phyloP scores from a whole-genome alignment of 192 early-diverging fungal species.

The Phycomyces nitens region DNA sequence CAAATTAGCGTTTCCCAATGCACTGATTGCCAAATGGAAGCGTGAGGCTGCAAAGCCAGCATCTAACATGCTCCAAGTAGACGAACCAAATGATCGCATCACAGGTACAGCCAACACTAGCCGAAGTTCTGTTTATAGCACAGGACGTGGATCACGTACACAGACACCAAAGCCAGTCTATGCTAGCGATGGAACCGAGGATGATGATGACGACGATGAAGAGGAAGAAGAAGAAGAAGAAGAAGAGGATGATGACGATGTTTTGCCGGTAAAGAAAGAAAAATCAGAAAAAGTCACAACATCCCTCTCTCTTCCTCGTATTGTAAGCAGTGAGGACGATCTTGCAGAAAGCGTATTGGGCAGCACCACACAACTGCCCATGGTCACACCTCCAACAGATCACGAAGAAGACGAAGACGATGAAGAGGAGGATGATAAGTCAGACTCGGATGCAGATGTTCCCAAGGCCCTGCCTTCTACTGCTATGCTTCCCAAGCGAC shows the following conservation, averaged over 20 bases:
- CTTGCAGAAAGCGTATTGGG: not conserved
- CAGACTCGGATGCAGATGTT: not conserved
- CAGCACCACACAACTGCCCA: not conserved
- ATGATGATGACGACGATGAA: constrained; percentile 22
- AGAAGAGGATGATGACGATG: not conserved
- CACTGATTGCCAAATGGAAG: constrained; percentile 9
- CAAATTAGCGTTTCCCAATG: constrained; percentile 13
- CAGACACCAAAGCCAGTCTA: constrained; percentile 5
- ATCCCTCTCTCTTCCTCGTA: constrained; percentile 4
- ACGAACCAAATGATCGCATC: no score
- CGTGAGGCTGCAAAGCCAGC: not conserved
- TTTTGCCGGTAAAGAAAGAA: not conserved
- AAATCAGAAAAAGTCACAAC: not conserved
- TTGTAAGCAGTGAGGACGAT: not conserved
- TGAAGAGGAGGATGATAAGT: not conserved
- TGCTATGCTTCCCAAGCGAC: constrained; percentile 5
- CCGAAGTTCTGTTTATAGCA: no score
- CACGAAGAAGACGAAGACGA: not conserved
- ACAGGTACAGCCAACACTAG: no score
- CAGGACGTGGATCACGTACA: no score
- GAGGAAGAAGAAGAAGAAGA: constrained; percentile 17
- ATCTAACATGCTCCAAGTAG: no score
- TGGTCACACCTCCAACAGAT: no score
- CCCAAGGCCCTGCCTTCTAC: not conserved
- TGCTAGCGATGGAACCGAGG: constrained; percentile 26